These are phyloP conservation scores for Helianthus tuberosus DNA, from an alignment of 129 eudicot species.

Conservation along the genomic window DNA sequence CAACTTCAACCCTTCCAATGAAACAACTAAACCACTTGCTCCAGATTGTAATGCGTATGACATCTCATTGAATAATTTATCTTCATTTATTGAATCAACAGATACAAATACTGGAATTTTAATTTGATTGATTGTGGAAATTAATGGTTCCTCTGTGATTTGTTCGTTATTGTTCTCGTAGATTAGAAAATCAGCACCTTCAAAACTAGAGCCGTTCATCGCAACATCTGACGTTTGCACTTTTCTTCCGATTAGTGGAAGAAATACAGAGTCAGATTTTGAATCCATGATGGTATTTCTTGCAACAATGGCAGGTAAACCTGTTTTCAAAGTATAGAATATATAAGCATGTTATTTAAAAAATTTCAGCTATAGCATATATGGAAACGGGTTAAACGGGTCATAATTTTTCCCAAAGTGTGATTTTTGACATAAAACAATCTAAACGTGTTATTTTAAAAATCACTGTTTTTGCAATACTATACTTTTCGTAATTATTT, in stretches of 20 bases:
- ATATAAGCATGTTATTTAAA: constrained; percentile 4
- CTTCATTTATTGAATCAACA: constrained; percentile 33
- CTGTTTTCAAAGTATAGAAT: constrained; percentile 35
- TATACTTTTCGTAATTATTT: background rate
- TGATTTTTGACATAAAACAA: background rate
- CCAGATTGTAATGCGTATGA: constrained; percentile 53
- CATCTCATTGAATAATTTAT: constrained; percentile 27
- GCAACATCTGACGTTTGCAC: constrained; percentile 70
- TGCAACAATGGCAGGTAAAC: constrained; percentile 95
- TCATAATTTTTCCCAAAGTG: background rate
- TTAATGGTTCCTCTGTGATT: constrained; percentile 35
- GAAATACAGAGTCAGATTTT: constrained; percentile 70
- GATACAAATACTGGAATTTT: constrained; percentile 78
- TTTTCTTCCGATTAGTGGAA: constrained; percentile 82
- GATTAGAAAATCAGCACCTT: constrained; percentile 95
- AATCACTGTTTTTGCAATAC: background rate
- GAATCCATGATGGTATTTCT: constrained; percentile 82
- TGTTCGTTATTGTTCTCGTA: constrained; percentile 37
- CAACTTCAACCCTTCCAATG: constrained; percentile 55
- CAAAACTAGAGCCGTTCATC: constrained; percentile 64
- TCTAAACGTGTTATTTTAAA: background rate
- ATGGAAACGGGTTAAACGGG: background rate
- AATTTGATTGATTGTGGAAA: constrained; percentile 44
- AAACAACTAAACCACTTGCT: constrained; percentile 78
- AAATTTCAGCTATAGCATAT: too few species aligned